Evolutionary conservation across 1,139 yeast species (phyloP).

Genomic region (Protomyces pachydermus): DNA sequence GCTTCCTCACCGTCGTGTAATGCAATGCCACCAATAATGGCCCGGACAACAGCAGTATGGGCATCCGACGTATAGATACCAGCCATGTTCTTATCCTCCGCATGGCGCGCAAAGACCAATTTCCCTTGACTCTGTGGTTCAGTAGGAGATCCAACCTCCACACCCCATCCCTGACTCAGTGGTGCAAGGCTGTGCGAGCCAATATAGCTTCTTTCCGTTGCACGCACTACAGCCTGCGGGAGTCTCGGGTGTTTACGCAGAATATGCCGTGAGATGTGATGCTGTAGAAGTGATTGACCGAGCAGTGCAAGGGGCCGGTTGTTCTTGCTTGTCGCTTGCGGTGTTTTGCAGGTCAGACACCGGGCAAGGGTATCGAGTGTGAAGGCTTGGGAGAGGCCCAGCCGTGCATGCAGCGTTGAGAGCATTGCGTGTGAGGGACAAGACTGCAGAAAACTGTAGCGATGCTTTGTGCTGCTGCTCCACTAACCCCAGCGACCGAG

Average conservation of each 20-base stretch:
- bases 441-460: too few species aligned
- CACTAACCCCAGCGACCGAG: too few species aligned
- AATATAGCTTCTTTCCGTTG: conserved; percentile 67
- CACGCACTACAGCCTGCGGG: conserved; percentile 70
- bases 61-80: conserved; percentile 43
- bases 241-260: conserved; percentile 79
- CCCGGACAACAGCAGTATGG: conserved; percentile 49
- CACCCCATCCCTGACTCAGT: conserved; percentile 78
- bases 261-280: conserved; percentile 69
- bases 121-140: conserved; percentile 34
- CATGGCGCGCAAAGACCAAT: conserved; percentile 30
- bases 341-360: conserved; percentile 57
- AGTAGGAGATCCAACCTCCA: conserved; percentile 59
- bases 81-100: conserved; percentile 46
- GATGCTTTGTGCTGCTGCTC: too few species aligned
- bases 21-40: conserved; percentile 45
- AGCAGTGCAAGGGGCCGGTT: conserved; percentile 38
- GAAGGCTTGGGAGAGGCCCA: conserved; percentile 51
- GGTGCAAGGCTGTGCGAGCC: conserved; percentile 59
- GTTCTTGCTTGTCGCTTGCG: conserved; percentile 34
- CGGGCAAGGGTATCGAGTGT: conserved; percentile 69
- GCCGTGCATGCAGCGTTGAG: conserved; percentile 72
- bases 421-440: conserved; percentile 41
- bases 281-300: conserved; percentile 72
- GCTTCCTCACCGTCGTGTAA: conserved; percentile 55